Evolutionary conservation across 306 rosid genomes (phyloP), one percentile per base, ranked within the genome.

Genomic region (Casuarina glauca): DNA sequence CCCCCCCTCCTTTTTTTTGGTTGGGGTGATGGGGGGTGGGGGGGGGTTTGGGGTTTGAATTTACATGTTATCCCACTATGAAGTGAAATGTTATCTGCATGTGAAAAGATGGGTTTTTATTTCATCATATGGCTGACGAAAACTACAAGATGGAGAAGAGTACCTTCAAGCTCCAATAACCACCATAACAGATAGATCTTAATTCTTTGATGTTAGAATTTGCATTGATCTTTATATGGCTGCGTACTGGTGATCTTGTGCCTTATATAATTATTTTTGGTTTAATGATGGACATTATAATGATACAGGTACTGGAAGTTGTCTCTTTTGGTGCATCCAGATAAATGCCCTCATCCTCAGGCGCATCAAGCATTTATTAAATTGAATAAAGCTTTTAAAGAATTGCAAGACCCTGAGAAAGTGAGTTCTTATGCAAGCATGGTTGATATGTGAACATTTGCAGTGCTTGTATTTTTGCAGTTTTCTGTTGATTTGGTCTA

Each of bases 301-400:
- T 66, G 71, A 66, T 39, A 72, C 49, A 92, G 98, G 90, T 94
- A 94, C 75, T 94, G 98, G 98, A 94, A 94, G 88, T 86, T 89
- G 19, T 92, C 98, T 64, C 95, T 94, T 76, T 86, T 94, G 87
- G 98, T 94, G 85, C 98, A 94, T 72, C 98, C 98, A n/a, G 98
- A 94, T 85, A 94, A 94, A 87, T 94, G 98, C 78, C 82, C 96
- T 78, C 98, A 94, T 85, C 98, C 97, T 78, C 97, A 90, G 78
- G 97, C 98, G 60, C 85, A 92, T 74, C 93, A 89, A 87, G 97
- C 98, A 72, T 94, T 94, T 88, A 87, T 92, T 49, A 90, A 88
- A 85, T 76, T 92, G 86, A 94, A 94, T 72, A 92, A 94, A 81
- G 96, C 98, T 76, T 94, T 92, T 79, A 91, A 91, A 81, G 96